Evolutionary conservation across 345 rosid genomes (phyloP).

Genomic region (Linum trigynum): DNA sequence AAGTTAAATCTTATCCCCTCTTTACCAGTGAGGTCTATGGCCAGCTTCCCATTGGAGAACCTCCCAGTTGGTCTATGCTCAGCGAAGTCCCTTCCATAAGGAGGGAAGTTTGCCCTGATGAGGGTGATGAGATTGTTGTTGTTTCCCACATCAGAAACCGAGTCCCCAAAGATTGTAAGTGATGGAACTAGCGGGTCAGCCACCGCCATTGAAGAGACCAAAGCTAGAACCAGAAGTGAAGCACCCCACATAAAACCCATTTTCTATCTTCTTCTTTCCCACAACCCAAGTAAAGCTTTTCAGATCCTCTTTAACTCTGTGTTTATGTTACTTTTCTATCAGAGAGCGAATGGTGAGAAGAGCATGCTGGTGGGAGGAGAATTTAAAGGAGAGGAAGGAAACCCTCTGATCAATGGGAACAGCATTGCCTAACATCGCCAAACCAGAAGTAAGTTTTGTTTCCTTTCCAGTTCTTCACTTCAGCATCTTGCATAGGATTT

Average conservation of each 20-base stretch:
- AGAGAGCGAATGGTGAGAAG: not conserved
- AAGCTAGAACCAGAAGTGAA: slow-evolving; percentile 13
- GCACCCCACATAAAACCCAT: not conserved
- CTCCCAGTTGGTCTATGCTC: slow-evolving; percentile 67
- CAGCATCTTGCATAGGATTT: too few species aligned
- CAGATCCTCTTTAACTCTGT: not conserved
- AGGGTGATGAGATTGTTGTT: slow-evolving; percentile 66
- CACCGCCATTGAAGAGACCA: slow-evolving; percentile 6
- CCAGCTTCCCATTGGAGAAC: slow-evolving; percentile 78
- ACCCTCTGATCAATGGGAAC: not conserved
- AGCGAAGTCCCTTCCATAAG: slow-evolving; percentile 76
- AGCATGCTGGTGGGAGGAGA: not conserved
- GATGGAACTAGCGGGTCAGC: slow-evolving; percentile 80
- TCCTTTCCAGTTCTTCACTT: too few species aligned
- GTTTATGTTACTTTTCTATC: not conserved
- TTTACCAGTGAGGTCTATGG: slow-evolving; percentile 73
- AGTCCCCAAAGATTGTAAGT: slow-evolving; percentile 82
- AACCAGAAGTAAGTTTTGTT: too few species aligned
- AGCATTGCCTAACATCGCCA: too few species aligned
- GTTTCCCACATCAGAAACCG: slow-evolving; percentile 76
- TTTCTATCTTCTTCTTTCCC: not conserved
- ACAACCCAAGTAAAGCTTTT: too few species aligned
- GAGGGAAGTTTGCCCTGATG: slow-evolving; percentile 75
- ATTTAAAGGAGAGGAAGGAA: not conserved
- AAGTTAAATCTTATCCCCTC: not conserved